These are phyloP conservation scores for Crithidia fasciculata DNA, from an alignment of 208 protist genomes.

Conservation along the genomic window DNA sequence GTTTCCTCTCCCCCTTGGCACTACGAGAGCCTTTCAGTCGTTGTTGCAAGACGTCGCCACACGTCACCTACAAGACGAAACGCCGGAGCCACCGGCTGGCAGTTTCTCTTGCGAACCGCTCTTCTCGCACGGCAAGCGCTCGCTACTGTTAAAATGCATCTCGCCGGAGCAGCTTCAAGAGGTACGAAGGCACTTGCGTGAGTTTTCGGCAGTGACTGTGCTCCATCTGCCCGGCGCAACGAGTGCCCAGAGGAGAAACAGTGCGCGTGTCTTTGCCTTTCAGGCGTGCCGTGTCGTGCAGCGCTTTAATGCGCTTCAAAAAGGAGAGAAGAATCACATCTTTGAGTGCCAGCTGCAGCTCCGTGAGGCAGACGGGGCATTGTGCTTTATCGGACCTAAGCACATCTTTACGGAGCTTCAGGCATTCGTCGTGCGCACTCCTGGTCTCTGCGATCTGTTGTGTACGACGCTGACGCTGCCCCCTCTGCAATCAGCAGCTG, in stretches of 20 bases:
- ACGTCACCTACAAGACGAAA: not conserved
- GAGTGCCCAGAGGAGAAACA: not conserved
- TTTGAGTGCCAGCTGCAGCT: constrained; percentile 13
- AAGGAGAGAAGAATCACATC: not conserved
- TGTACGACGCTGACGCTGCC: constrained; percentile 11
- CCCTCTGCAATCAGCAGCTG: not conserved
- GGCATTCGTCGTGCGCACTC: not conserved
- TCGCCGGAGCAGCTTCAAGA: not conserved
- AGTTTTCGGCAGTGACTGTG: not conserved
- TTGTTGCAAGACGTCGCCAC: not conserved
- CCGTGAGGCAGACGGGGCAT: not conserved
- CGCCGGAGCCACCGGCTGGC: not conserved
- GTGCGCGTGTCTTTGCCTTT: constrained; percentile 3
- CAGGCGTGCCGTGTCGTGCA: not conserved
- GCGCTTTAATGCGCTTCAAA: constrained; percentile 2
- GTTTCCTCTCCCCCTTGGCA: constrained; percentile 4
- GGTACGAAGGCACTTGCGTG: not conserved
- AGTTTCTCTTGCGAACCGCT: not conserved
- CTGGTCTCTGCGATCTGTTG: not conserved
- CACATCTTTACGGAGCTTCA: not conserved
- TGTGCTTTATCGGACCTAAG: constrained; percentile 3
- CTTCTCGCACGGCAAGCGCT: constrained; percentile 1
- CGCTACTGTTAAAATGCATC: constrained; percentile 5
- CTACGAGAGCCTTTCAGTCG: constrained; percentile 1
- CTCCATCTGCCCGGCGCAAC: not conserved